phyloP scores from a whole-genome alignment of 2,329 filamentous ascomycete species.

The Metarhizium brunneum region DNA sequence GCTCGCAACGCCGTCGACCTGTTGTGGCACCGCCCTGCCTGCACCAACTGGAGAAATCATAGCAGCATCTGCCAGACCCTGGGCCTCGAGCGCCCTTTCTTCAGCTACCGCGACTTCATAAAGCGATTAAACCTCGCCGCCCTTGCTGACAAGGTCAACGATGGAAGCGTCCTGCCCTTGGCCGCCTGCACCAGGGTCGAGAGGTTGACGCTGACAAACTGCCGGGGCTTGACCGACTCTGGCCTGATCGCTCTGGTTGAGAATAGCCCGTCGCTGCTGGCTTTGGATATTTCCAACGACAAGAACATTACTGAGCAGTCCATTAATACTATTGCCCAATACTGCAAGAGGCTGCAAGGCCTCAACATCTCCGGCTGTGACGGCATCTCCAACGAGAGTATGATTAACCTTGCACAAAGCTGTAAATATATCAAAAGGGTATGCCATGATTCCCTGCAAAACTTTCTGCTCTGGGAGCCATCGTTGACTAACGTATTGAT shows the following conservation, averaged over 20 bases:
- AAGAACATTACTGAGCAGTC: slow-evolving; percentile 78
- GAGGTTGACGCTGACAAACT: slow-evolving; percentile 85
- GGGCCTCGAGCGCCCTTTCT: slow-evolving; percentile 63
- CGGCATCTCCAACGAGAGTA: slow-evolving; percentile 76
- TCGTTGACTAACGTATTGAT: neutral
- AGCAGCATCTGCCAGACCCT: slow-evolving; percentile 73
- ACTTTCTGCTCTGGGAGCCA: neutral
- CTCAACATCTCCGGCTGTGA: slow-evolving; percentile 85
- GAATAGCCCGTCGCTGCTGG: slow-evolving; percentile 72
- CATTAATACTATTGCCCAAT: slow-evolving; percentile 65
- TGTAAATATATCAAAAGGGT: slow-evolving; percentile 84
- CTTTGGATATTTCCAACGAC: slow-evolving; percentile 80
- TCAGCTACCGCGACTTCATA: slow-evolving; percentile 82
- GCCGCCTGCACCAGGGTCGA: slow-evolving; percentile 83
- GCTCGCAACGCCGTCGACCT: slow-evolving; percentile 85
- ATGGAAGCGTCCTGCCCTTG: slow-evolving; percentile 79
- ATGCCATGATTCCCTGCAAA: slow-evolving; percentile 22
- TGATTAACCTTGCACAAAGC: slow-evolving; percentile 69
- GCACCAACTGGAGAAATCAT: slow-evolving; percentile 77
- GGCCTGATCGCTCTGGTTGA: slow-evolving; percentile 73
- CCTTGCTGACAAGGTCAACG: slow-evolving; percentile 66
- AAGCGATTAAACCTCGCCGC: slow-evolving; percentile 84
- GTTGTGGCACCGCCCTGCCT: slow-evolving; percentile 89
- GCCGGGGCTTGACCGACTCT: slow-evolving; percentile 72
- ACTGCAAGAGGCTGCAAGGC: slow-evolving; percentile 80